A percentile compares a stretch with the other conserved stretches of the same genome.
phyloP scores from a whole-genome alignment of 495 filamentous ascomycete species.

The Podospora pseudopauciseta region DNA sequence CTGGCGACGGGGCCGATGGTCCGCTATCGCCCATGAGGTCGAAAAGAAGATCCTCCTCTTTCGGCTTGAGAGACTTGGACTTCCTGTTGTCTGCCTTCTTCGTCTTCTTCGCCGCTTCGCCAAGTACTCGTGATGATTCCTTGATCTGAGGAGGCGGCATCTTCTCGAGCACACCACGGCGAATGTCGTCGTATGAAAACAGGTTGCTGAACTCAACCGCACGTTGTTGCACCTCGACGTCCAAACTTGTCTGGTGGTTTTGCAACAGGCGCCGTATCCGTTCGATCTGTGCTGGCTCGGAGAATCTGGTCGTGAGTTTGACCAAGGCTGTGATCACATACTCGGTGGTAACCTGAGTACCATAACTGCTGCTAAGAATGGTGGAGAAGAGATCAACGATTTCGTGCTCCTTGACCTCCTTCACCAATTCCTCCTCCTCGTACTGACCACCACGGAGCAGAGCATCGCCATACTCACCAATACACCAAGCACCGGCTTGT shows the following conservation, averaged over 20 bases:
- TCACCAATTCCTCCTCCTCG: constrained; percentile 89
- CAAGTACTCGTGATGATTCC: constrained; percentile 84
- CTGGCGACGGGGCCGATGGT: constrained; percentile 44
- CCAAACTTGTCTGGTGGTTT: constrained; percentile 72
- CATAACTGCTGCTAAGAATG: constrained; percentile 91
- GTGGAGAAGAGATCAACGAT: constrained; percentile 85
- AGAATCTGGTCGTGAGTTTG: constrained; percentile 89
- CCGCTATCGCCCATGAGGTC: constrained; percentile 86
- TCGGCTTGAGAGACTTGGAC: constrained; percentile 71
- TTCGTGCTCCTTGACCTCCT: constrained; percentile 85
- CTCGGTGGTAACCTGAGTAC: constrained; percentile 81
- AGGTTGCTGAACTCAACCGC: constrained; percentile 93
- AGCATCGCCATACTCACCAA: constrained; percentile 93
- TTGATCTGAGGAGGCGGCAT: constrained; percentile 97
- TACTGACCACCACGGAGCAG: constrained; percentile 85
- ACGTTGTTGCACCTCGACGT: constrained; percentile 93
- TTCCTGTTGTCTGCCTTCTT: constrained; percentile 71
- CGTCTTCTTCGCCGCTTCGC: constrained; percentile 79
- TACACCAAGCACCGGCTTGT: constrained; percentile 93
- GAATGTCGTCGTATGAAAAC: constrained; percentile 82
- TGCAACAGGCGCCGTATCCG: constrained; percentile 74
- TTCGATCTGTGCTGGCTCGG: constrained; percentile 77
- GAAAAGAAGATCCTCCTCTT: constrained; percentile 85
- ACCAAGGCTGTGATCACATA: constrained; percentile 94
- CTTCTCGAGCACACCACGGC: constrained; percentile 86